A percentile compares a stretch with the other conserved stretches of the same genome.
Evolutionary conservation across 2,329 filamentous ascomycete genomes (phyloP).

Genomic region (Botrytis byssoidea): DNA sequence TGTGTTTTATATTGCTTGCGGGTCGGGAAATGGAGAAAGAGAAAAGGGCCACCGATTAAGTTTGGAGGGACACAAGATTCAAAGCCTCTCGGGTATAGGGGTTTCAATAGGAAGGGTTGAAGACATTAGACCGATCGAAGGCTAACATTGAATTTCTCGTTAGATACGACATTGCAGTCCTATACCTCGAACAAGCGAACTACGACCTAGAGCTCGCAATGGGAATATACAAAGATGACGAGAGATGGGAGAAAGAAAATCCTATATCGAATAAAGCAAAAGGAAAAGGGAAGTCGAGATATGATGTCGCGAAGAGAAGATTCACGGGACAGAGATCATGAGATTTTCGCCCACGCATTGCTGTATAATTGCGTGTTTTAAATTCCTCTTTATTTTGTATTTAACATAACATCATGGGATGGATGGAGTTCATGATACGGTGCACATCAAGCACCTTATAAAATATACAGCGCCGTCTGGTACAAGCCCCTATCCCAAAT

Average conservation of each 20-base stretch:
- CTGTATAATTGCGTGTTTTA: background rate
- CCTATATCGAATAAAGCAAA: slow-evolving; percentile 52
- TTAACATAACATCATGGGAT: slow-evolving; percentile 1
- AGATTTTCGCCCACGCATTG: background rate
- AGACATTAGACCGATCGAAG: background rate
- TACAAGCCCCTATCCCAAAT: slow-evolving; percentile 41
- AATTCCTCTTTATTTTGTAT: background rate
- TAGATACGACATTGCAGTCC: slow-evolving; percentile 66
- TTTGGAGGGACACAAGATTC: background rate
- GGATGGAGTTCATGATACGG: background rate
- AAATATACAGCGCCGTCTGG: slow-evolving; percentile 62
- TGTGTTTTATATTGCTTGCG: background rate
- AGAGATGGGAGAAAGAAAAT: slow-evolving; percentile 71
- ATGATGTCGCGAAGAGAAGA: slow-evolving; percentile 36
- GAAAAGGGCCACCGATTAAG: background rate
- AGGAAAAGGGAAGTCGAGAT: slow-evolving; percentile 43
- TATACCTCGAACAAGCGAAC: slow-evolving; percentile 69
- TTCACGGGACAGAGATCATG: slow-evolving; percentile 36
- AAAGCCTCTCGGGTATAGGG: background rate
- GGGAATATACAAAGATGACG: slow-evolving; percentile 65
- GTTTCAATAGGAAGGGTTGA: background rate
- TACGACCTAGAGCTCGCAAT: slow-evolving; percentile 67
- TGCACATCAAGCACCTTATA: slow-evolving; percentile 46
- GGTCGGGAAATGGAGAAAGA: background rate
- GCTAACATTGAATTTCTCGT: slow-evolving; percentile 39